Evolutionary conservation across 768 basidiomycete species (phyloP).

Genomic region (Lentinula detonsa): DNA sequence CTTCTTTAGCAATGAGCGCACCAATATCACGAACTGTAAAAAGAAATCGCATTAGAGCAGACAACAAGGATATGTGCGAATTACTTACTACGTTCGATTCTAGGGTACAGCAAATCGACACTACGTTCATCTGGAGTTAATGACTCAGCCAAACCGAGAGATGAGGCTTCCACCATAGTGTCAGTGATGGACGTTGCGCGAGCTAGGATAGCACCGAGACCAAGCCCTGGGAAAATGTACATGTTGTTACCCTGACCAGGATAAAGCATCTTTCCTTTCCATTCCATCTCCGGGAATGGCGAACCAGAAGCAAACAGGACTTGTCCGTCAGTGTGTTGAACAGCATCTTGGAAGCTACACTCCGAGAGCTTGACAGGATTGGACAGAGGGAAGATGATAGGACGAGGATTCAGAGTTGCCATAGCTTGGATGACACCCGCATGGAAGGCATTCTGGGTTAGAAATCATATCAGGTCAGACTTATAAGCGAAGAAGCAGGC

Average conservation of each 20-base stretch:
- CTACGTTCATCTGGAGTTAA: conserved; percentile 65
- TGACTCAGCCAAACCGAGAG: conserved; percentile 72
- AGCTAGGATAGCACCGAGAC: conserved; percentile 72
- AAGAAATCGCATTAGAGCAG: conserved; percentile 5
- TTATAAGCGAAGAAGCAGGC: conserved; percentile 12
- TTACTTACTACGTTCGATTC: conserved; percentile 59
- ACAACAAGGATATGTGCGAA: background rate
- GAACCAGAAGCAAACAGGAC: conserved; percentile 87
- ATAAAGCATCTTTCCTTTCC: conserved; percentile 49
- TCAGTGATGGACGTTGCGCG: conserved; percentile 70
- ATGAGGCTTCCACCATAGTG: conserved; percentile 84
- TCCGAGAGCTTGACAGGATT: conserved; percentile 65
- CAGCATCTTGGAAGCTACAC: conserved; percentile 53
- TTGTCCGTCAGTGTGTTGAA: conserved; percentile 58
- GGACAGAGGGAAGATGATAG: conserved; percentile 78
- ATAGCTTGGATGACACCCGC: conserved; percentile 57
- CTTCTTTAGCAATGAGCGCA: conserved; percentile 61
- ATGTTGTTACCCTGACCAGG: conserved; percentile 96
- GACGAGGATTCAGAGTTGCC: conserved; percentile 57
- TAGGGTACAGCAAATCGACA: conserved; percentile 73
- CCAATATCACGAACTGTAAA: conserved; percentile 73
- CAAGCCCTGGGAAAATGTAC: conserved; percentile 81
- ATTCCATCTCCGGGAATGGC: conserved; percentile 67
- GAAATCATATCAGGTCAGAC: conserved; percentile 24
- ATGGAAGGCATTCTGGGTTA: conserved; percentile 56